Conservation (phyloP, 495 filamentous ascomycete genomes). For the Penicillium turbatum region DNA sequence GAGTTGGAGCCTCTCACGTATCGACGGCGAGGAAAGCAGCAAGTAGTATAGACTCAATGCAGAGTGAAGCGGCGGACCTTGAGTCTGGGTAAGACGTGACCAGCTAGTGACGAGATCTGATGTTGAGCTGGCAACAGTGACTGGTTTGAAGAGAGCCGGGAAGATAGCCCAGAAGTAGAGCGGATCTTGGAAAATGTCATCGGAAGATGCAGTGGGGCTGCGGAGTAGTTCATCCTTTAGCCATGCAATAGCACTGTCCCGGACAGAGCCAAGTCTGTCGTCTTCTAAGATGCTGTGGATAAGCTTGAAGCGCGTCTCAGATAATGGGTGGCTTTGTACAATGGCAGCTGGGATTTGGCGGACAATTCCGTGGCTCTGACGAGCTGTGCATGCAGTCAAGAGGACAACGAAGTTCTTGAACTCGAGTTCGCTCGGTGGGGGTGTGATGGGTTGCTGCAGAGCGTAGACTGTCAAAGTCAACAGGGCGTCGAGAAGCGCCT, state of each 20-base stretch:
- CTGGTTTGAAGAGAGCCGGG: slow-evolving; percentile 30
- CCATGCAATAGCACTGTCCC: slow-evolving; percentile 80
- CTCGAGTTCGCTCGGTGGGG: slow-evolving; percentile 26
- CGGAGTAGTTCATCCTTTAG: slow-evolving; percentile 75
- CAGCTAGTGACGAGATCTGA: slow-evolving; percentile 34
- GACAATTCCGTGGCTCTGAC: slow-evolving; percentile 64
- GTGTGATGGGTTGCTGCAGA: slow-evolving; percentile 20
- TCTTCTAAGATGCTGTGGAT: slow-evolving; percentile 79
- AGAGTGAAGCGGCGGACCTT: slow-evolving; percentile 37
- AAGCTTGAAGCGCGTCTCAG: slow-evolving; percentile 65
- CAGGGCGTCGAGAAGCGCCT: slow-evolving; percentile 39
- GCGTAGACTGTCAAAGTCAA: slow-evolving; percentile 34
- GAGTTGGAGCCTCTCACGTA: slow-evolving; percentile 33
- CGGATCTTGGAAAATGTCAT: slow-evolving; percentile 32
- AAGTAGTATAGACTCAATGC: slow-evolving; percentile 47
- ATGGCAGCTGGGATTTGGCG: slow-evolving; percentile 68
- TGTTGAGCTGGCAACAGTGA: slow-evolving; percentile 17
- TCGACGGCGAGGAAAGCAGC: slow-evolving; percentile 32
- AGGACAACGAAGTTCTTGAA: slow-evolving; percentile 48
- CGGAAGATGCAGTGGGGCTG: slow-evolving; percentile 30
- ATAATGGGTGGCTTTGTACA: slow-evolving; percentile 71
- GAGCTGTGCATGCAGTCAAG: slow-evolving; percentile 64
- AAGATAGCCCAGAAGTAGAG: slow-evolving; percentile 52
- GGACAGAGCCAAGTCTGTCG: slow-evolving; percentile 64
- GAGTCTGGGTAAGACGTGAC: slow-evolving; percentile 36